A percentile compares a stretch with the other conserved stretches of the same genome.
Conservation (phyloP, 192 early-diverging fungal species). For the Coemansia javaensis region DNA sequence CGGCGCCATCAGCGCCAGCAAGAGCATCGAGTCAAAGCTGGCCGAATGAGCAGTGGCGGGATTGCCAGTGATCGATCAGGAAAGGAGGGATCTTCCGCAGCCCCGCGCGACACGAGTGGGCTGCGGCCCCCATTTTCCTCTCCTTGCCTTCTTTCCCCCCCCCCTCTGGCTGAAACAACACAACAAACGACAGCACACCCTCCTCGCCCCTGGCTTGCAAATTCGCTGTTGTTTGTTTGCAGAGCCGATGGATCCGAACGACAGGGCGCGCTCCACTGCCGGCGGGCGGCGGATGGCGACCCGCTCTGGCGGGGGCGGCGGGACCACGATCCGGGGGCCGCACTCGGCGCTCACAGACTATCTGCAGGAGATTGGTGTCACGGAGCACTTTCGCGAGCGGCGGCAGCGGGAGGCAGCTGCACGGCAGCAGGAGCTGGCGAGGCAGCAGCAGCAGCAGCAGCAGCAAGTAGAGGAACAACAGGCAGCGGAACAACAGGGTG, state of each 20-base stretch:
- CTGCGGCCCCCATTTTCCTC: not conserved
- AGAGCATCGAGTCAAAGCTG: constrained; percentile 56
- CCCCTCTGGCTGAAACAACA: too few relatives aligned
- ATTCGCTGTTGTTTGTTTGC: not conserved
- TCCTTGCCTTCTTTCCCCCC: too few relatives aligned
- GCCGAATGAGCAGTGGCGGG: constrained; percentile 13
- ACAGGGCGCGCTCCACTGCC: constrained; percentile 24
- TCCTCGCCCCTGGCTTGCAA: too few relatives aligned
- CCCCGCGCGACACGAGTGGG: too few relatives aligned
- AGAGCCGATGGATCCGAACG: constrained; percentile 29
- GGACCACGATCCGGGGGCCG: constrained; percentile 36
- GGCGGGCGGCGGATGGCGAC: constrained; percentile 1
- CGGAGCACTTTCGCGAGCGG: constrained; percentile 41
- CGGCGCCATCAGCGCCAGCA: constrained; percentile 62
- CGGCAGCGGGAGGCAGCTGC: constrained; percentile 26
- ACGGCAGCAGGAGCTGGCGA: constrained; percentile 4
- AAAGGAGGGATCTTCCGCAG: too few relatives aligned
- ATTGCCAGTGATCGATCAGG: too few relatives aligned
- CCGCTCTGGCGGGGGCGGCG: not conserved
- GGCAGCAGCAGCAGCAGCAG: constrained; percentile 1
- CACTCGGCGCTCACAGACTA: constrained; percentile 49
- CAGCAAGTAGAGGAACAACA: not conserved
- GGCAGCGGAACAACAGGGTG: not conserved
- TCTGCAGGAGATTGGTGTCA: constrained; percentile 44
- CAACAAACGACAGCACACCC: too few relatives aligned